Conservation (phyloP, 805 yeast genomes). For the Sporopachydermia lactativora region DNA sequence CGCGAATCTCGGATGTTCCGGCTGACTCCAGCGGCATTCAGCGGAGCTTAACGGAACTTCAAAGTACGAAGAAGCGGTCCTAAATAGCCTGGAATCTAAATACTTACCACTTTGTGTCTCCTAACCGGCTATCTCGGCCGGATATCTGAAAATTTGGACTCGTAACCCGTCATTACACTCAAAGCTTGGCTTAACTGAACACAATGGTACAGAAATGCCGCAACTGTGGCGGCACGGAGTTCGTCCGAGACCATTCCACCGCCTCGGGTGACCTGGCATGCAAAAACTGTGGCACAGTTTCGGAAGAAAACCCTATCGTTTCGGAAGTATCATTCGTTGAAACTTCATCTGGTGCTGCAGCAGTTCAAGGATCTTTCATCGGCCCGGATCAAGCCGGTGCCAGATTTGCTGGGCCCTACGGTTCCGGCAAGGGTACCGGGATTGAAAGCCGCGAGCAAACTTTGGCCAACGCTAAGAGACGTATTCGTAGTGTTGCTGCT, state of each 20-base stretch:
- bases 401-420: slow-evolving; percentile 29
- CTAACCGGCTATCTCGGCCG: too few species aligned
- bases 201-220: slow-evolving; percentile 20
- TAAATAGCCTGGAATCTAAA: too few species aligned
- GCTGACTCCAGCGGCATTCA: too few species aligned
- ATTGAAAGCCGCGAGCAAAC: slow-evolving; percentile 87
- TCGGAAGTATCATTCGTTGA: slow-evolving; percentile 94
- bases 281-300: slow-evolving; percentile 70
- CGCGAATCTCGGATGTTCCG: too few species aligned
- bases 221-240: slow-evolving; percentile 39
- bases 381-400: slow-evolving; percentile 79
- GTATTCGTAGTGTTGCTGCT: slow-evolving; percentile 67
- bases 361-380: slow-evolving; percentile 89
- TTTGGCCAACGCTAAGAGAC: slow-evolving; percentile 64
- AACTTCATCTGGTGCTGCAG: slow-evolving; percentile 84
- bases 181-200: too few species aligned
- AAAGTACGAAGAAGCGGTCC: too few species aligned
- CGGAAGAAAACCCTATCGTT: slow-evolving; percentile 87
- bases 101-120: too few species aligned
- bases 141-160: too few species aligned
- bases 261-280: slow-evolving; percentile 74
- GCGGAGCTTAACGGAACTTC: too few species aligned
- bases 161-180: too few species aligned
- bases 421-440: slow-evolving; percentile 55
- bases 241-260: slow-evolving; percentile 35